Conservation (phyloP, 2,329 filamentous ascomycete species). For the Zymoseptoria passerinii region DNA sequence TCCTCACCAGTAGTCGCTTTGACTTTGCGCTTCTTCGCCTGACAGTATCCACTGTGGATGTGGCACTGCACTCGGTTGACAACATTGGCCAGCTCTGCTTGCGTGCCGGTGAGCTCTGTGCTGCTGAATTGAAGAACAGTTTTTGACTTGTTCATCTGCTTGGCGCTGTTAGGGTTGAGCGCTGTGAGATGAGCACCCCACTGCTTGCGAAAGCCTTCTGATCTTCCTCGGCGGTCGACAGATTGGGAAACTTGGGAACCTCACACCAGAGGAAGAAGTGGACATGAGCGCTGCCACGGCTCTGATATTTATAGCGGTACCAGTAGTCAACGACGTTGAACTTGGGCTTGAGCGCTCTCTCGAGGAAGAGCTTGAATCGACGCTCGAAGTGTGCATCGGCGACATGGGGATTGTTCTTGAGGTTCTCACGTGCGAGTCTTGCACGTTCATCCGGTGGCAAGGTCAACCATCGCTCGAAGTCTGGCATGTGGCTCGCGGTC, state of each 20-base stretch:
- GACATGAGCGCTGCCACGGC: neutral
- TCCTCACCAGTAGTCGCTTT: neutral
- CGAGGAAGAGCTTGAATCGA: neutral
- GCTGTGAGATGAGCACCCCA: neutral
- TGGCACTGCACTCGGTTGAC: neutral
- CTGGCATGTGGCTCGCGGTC: neutral
- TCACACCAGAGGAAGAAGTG: neutral
- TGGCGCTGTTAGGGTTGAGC: neutral
- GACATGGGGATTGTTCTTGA: neutral
- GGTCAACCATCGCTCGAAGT: neutral
- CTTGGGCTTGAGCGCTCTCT: neutral
- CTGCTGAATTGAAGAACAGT: neutral
- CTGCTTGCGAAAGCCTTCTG: neutral
- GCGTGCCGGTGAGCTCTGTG: neutral
- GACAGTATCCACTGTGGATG: neutral
- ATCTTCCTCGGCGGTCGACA: neutral
- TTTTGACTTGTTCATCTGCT: neutral
- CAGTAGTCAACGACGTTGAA: neutral
- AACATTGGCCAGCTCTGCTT: neutral
- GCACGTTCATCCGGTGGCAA: neutral
- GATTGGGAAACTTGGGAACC: neutral
- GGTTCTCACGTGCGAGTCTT: neutral
- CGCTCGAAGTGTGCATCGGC: neutral
- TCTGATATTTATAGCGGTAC: neutral
- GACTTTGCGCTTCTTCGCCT: neutral